Conservation (phyloP, 2,329 filamentous ascomycete species). For the Claviceps quebecensis region DNA sequence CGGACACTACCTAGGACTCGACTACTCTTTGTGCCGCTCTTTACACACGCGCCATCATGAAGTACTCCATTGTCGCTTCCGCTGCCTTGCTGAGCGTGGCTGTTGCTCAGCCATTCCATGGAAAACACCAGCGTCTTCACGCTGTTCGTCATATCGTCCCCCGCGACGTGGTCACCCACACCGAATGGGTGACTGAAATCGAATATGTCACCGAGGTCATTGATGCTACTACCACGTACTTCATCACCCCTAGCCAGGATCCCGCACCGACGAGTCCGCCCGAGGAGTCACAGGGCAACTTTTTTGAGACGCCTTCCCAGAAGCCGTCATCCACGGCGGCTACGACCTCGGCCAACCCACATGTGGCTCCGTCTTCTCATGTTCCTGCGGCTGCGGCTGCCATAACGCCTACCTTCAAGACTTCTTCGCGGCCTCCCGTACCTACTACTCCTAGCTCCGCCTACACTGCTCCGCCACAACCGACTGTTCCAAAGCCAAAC, state of each 20-base stretch:
- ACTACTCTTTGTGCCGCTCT: neutral
- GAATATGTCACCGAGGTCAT: conserved; percentile 32
- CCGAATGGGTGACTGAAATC: conserved; percentile 36
- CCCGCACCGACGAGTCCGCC: conserved; percentile 13
- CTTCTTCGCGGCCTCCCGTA: conserved; percentile 7
- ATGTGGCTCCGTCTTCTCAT: conserved; percentile 8
- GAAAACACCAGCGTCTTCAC: conserved; percentile 23
- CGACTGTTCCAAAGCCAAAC: conserved; percentile 5
- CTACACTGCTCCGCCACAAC: conserved; percentile 6
- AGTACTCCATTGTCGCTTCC: conserved; percentile 20
- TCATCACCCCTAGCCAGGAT: conserved; percentile 23
- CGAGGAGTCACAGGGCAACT: conserved; percentile 13
- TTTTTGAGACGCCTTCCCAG: conserved; percentile 14
- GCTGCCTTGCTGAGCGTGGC: conserved; percentile 25
- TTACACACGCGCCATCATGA: conserved; percentile 23
- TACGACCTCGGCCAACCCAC: conserved; percentile 4
- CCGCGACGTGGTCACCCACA: conserved; percentile 31
- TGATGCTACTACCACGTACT: conserved; percentile 34
- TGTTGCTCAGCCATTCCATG: conserved; percentile 36
- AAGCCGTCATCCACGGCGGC: conserved; percentile 7
- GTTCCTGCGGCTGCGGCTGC: conserved; percentile 13
- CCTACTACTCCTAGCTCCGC: conserved; percentile 6
- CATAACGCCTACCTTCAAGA: conserved; percentile 14
- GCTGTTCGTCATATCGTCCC: conserved; percentile 9
- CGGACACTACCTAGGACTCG: neutral